phyloP scores from a whole-genome alignment of 208 protist genomes.

The Leishmania guyanensis region DNA sequence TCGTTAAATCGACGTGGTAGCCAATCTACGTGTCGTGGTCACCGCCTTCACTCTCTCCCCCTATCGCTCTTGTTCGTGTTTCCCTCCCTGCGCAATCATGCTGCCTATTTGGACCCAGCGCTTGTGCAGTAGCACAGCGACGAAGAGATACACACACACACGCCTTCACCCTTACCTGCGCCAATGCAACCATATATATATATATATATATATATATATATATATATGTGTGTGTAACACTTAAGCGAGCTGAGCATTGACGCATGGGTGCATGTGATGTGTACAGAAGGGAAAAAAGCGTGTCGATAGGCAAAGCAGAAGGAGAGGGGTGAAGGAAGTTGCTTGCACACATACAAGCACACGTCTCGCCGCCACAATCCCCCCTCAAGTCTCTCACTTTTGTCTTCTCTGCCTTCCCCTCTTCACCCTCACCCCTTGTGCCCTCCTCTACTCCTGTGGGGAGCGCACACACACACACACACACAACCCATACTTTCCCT shows the following conservation, averaged over 20 bases:
- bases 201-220: background rate
- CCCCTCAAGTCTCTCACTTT: background rate
- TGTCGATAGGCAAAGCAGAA: background rate
- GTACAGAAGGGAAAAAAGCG: conserved; percentile 4
- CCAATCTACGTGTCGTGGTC: background rate
- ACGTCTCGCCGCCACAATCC: background rate
- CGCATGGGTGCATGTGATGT: background rate
- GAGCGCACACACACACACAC: background rate
- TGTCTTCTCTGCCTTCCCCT: background rate
- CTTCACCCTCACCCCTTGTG: too few relatives aligned
- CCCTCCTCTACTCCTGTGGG: too few relatives aligned
- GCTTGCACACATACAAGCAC: background rate
- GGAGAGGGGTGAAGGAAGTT: background rate
- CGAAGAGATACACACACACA: background rate
- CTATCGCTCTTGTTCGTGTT: background rate
- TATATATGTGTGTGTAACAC: background rate
- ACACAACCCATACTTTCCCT: background rate
- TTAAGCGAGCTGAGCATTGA: background rate
- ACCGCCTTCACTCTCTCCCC: background rate
- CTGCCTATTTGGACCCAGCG: background rate
- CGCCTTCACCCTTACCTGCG: background rate
- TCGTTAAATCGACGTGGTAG: background rate
- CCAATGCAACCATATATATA: background rate
- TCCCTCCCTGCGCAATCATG: background rate
- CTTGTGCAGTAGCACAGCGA: background rate